Conservation (phyloP, 768 basidiomycete genomes). For the Tricholoma saponaceum region DNA sequence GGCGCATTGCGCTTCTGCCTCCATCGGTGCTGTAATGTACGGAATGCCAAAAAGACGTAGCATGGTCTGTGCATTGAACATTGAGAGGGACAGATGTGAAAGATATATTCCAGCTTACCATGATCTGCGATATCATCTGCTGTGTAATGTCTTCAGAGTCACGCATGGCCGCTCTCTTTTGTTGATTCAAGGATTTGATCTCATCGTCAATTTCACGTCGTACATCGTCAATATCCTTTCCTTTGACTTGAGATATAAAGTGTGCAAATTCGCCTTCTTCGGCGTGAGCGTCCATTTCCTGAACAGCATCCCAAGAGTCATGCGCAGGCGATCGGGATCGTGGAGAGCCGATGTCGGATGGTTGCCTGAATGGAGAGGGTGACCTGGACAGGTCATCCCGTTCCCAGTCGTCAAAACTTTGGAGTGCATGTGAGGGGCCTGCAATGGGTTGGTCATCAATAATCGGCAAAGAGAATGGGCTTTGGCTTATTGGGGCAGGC, state of each 20-base stretch:
- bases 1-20: slow-evolving; percentile 98
- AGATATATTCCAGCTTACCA: slow-evolving; percentile 36
- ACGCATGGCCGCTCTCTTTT: slow-evolving; percentile 84
- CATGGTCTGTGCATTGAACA: slow-evolving; percentile 56
- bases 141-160: slow-evolving; percentile 95
- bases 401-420: slow-evolving; percentile 12
- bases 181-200: slow-evolving; percentile 73
- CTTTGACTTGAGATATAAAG: slow-evolving; percentile 89
- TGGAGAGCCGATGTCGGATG: slow-evolving; percentile 12
- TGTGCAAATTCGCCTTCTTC: slow-evolving; percentile 90
- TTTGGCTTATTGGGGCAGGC: neutral
- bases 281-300: slow-evolving; percentile 75
- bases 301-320: slow-evolving; percentile 75
- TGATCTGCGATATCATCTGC: slow-evolving; percentile 88
- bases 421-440: slow-evolving; percentile 17
- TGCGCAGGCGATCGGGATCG: slow-evolving; percentile 21
- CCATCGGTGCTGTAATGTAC: slow-evolving; percentile 98
- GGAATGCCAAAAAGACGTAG: slow-evolving; percentile 94
- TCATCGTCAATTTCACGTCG: slow-evolving; percentile 90
- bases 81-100: neutral
- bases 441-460: neutral
- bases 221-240: slow-evolving; percentile 76
- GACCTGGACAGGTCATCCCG: slow-evolving; percentile 31
- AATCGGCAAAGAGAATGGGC: neutral
- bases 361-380: slow-evolving; percentile 24